Base-by-base conservation (phyloP, 2,329 filamentous ascomycete species). In the Atkinsonella texensis region DNA sequence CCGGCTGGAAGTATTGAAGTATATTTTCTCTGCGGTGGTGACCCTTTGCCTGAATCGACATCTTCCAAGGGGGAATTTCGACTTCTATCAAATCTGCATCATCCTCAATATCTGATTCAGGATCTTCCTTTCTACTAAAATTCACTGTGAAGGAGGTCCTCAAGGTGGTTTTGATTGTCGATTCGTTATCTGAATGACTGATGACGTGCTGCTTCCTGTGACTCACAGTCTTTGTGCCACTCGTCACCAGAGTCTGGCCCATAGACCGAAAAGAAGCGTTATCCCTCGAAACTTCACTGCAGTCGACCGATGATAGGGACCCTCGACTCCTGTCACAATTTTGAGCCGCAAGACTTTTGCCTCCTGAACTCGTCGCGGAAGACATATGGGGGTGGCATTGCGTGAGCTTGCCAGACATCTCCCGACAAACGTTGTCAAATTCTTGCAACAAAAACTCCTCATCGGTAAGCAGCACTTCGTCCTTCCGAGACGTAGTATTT, bases 401-500 rank as follows among this genome's bases (percentile, higher is more conserved):
- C 17, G 15, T 5, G 12, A 44, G 28, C 39, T 49, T 44, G 11
- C 41, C 48, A 50, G 80, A 77, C 8, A 70, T 54, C 6, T 65
- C 61, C 32, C 61, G 57, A 20, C 74, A 76, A 17, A 79, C 60
- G 1, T 56, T 56, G 35, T 70, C 69, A 48, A 81, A 80, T 17
- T 70, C 63, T n/a, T 67, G 58, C 2, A 79, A 55, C 0, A 80
- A 44, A 2, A 50, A 47, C 2, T 63, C 46, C 55, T 82, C 76
- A 48, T 87, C 70, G 4, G 70, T 70, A 59, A 90, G 89, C 1
- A 88, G 60, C 2, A 90, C 74, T 58, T 88, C 80, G 52, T 87
- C 80, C 61, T 90, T 90, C 3, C 79, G 71, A 3, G 85, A 79
- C 54, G 88, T 81, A 6, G 89, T 66, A 57, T 89, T 90, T 1